Percentiles rank a stretch among this genome's conserved stretches.
Conservation (phyloP, 768 basidiomycete genomes). For the Hypsizygus marmoreus region DNA sequence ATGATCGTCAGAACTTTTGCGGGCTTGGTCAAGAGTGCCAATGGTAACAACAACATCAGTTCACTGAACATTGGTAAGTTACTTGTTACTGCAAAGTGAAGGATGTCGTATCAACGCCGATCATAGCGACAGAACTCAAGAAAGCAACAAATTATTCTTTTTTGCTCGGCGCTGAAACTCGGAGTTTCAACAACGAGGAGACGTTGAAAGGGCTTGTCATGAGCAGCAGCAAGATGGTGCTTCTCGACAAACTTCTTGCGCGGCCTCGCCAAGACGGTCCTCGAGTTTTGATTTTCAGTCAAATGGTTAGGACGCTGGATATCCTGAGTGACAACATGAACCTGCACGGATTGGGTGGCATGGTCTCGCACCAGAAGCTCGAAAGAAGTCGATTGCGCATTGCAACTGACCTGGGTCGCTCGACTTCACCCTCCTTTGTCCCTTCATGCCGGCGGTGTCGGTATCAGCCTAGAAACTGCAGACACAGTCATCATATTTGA, state of each 20-base stretch:
- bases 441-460: slow-evolving; percentile 95
- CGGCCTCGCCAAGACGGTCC: slow-evolving; percentile 89
- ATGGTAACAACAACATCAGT: slow-evolving; percentile 87
- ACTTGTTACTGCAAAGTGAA: slow-evolving; percentile 1
- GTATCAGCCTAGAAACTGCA: slow-evolving; percentile 97
- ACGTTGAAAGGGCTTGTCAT: slow-evolving; percentile 91
- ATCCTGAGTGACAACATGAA: slow-evolving; percentile 96
- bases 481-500: slow-evolving; percentile 99
- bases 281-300: slow-evolving; percentile 96
- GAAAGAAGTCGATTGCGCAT: slow-evolving; percentile 94
- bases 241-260: slow-evolving; percentile 91
- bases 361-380: slow-evolving; percentile 87
- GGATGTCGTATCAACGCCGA: slow-evolving; percentile 1
- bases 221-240: slow-evolving; percentile 97
- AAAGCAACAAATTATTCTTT: slow-evolving; percentile 98
- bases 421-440: slow-evolving; percentile 96
- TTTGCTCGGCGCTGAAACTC: slow-evolving; percentile 87
- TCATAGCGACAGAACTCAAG: slow-evolving; percentile 91
- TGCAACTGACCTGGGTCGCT: slow-evolving; percentile 91
- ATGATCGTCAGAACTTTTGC: slow-evolving; percentile 75
- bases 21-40: slow-evolving; percentile 84
- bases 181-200: slow-evolving; percentile 65
- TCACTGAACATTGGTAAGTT: slow-evolving; percentile 85
- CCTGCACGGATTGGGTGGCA: slow-evolving; percentile 87
- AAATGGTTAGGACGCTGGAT: slow-evolving; percentile 98